Conservation (phyloP, 805 yeast genomes). For the Alloascoidea africana region DNA sequence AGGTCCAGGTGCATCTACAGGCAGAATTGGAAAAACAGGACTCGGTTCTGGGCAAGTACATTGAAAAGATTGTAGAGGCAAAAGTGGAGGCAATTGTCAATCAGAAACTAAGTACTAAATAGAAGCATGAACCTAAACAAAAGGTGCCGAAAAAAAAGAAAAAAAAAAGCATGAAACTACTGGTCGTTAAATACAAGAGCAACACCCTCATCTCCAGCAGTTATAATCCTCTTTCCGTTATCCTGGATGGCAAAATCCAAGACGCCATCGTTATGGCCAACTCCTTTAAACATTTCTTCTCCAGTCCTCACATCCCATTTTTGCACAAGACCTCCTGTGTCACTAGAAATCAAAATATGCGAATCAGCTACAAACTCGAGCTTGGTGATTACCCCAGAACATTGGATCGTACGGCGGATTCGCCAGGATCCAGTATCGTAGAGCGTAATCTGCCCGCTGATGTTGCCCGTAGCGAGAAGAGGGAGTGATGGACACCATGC, state of each 20-base stretch:
- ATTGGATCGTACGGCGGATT: slow-evolving; percentile 51
- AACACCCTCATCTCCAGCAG: slow-evolving; percentile 97
- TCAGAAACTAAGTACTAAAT: too few relatives aligned
- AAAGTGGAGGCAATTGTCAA: background rate
- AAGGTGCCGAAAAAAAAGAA: background rate
- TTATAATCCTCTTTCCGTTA: slow-evolving; percentile 53
- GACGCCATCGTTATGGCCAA: slow-evolving; percentile 91
- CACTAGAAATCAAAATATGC: slow-evolving; percentile 50
- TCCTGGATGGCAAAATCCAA: slow-evolving; percentile 66
- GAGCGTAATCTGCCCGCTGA: slow-evolving; percentile 71
- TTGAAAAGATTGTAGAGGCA: background rate
- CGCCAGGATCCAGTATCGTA: slow-evolving; percentile 83
- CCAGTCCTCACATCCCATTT: slow-evolving; percentile 88
- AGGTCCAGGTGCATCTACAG: slow-evolving; percentile 33
- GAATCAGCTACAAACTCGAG: slow-evolving; percentile 43
- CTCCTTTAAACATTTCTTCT: slow-evolving; percentile 56
- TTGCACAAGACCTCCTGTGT: slow-evolving; percentile 76
- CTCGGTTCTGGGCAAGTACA: background rate
- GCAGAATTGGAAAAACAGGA: background rate
- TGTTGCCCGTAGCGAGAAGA: slow-evolving; percentile 76
- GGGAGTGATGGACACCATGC: slow-evolving; percentile 58
- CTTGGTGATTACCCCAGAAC: slow-evolving; percentile 78
- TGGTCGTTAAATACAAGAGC: slow-evolving; percentile 44
- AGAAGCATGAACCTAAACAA: too few relatives aligned
- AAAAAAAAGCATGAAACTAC: background rate